phyloP scores from a whole-genome alignment of 306 rosid genomes.

The Medicago lupulina region DNA sequence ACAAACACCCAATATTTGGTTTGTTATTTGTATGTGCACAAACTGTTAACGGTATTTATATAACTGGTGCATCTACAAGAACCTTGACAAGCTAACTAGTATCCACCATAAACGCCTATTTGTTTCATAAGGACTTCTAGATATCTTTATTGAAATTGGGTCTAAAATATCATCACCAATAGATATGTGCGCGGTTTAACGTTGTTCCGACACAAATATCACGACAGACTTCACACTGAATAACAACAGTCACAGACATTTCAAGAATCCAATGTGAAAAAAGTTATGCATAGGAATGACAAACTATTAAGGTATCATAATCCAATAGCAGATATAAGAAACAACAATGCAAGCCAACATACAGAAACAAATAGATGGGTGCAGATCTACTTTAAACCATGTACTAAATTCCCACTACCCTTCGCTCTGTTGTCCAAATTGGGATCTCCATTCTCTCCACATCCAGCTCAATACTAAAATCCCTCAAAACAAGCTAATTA shows the following conservation, averaged over 20 bases:
- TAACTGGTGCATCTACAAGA: too few relatives aligned
- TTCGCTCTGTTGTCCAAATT: constrained; percentile 29
- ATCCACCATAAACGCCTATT: too few relatives aligned
- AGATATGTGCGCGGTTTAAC: background rate
- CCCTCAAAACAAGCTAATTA: constrained; percentile 46
- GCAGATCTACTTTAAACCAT: constrained; percentile 39
- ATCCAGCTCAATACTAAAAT: constrained; percentile 38
- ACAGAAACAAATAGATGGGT: constrained; percentile 44
- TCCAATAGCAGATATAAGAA: constrained; percentile 38
- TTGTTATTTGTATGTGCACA: too few relatives aligned
- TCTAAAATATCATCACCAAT: background rate
- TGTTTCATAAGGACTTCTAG: background rate
- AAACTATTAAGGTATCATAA: constrained; percentile 39
- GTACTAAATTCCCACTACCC: constrained; percentile 42
- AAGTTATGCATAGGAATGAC: constrained; percentile 41
- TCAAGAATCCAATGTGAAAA: constrained; percentile 20
- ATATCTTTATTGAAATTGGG: background rate
- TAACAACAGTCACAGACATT: background rate
- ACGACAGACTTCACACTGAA: background rate
- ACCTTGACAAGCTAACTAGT: too few relatives aligned
- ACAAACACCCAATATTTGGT: too few relatives aligned
- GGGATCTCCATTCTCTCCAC: constrained; percentile 39
- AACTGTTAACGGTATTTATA: too few relatives aligned
- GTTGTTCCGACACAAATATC: background rate
- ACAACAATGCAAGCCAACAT: constrained; percentile 36